Evolutionary conservation across 2,329 filamentous ascomycete species (phyloP).

Genomic region (Fusarium sp.): DNA sequence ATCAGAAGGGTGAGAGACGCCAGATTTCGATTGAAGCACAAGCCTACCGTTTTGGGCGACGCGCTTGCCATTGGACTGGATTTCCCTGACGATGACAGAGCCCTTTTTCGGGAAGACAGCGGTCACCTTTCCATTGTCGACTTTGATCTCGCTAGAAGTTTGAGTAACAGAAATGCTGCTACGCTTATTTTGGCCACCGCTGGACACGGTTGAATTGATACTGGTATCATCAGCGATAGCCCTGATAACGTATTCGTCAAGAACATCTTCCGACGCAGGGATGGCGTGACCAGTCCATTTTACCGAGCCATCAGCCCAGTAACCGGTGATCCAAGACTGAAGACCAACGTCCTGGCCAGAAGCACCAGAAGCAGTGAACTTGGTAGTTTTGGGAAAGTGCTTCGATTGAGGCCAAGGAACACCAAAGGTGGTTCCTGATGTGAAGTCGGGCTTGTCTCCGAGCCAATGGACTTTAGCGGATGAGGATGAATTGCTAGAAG

Average conservation of each 20-base stretch:
- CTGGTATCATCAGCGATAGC: slow-evolving; percentile 22
- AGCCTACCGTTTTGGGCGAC: slow-evolving; percentile 63
- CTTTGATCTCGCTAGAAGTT: slow-evolving; percentile 49
- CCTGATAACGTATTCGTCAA: slow-evolving; percentile 57
- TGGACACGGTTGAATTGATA: slow-evolving; percentile 27
- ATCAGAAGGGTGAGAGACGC: slow-evolving; percentile 53
- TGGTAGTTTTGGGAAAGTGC: slow-evolving; percentile 52
- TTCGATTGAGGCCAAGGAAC: slow-evolving; percentile 59
- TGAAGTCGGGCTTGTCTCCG: slow-evolving; percentile 53
- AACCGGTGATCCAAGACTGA: slow-evolving; percentile 69
- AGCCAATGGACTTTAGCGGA: slow-evolving; percentile 55
- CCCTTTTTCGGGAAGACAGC: slow-evolving; percentile 59
- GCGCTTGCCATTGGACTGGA: slow-evolving; percentile 57
- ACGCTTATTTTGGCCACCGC: background rate
- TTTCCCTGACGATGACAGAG: slow-evolving; percentile 54
- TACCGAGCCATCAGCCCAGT: slow-evolving; percentile 70
- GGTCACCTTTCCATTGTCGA: slow-evolving; percentile 60
- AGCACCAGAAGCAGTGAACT: slow-evolving; percentile 51
- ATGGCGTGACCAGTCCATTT: slow-evolving; percentile 73
- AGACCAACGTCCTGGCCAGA: slow-evolving; percentile 34
- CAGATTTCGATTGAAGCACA: slow-evolving; percentile 65
- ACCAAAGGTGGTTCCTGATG: slow-evolving; percentile 57
- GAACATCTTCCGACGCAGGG: slow-evolving; percentile 54
- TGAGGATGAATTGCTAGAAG: slow-evolving; percentile 38
- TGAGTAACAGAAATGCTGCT: slow-evolving; percentile 31